Base-by-base conservation (phyloP, 768 basidiomycete genomes). In the Suillus sp. region DNA sequence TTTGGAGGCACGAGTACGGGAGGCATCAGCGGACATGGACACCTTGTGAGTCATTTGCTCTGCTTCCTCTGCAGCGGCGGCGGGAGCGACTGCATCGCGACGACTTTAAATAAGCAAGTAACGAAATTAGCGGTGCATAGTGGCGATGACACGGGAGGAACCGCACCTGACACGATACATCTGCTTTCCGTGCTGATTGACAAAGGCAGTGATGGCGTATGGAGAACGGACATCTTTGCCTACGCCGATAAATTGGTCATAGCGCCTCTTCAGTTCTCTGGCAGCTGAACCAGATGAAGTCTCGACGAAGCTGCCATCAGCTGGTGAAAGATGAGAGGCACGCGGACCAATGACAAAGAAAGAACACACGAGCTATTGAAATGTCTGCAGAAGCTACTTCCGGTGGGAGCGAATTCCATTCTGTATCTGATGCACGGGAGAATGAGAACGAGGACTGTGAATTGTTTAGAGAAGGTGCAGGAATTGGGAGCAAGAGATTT, bases 131-230 rank as follows among this genome's bases (percentile, higher is more conserved):
- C 30, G 4, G 27, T 60, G 48, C 14, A 60, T 25, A 11, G 30
- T 35, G 20, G n/a, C 30, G 25, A 51, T 60, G 27, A 56, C 9
- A 27, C 11, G 25, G 25, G 10, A 27, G 14, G 16, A 16, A 34
- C 16, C 59, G 60, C 38, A 92, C 91, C 90, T 87, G 51, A 95
- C 83, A 56, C 92, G 88, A 76, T 81, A 93, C 81, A 90, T 85
- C 72, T 83, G 81, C 69, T 86, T 87, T 60, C 92, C 92, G 75
- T 91, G 86, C 71, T 92, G 90, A 71, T 91, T 93, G 55, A 90
- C 83, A 69, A 91, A 87, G 9, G 88, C 87, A n/a, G 91, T 93
- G 68, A 92, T 91, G 43, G 86, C 86, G 71, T 88, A 94, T 2
- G 92, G 92, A 14, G 91, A 93, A 35, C 89, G 85, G 13, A 87